Conservation (phyloP, 352 stramenopile species). For the Globisporangium acanthophoron region DNA sequence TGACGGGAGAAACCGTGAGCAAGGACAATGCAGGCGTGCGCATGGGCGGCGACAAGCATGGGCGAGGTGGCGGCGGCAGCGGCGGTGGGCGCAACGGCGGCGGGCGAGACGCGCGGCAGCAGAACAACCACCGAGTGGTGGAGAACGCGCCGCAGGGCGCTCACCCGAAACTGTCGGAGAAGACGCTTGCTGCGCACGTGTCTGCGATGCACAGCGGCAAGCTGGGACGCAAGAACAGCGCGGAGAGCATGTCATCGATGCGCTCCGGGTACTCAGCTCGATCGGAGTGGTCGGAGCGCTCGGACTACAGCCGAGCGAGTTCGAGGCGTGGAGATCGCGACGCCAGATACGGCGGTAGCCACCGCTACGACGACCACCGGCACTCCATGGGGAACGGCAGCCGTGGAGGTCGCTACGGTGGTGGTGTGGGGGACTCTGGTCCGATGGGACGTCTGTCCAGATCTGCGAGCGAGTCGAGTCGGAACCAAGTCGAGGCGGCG, state of each 20-base stretch:
- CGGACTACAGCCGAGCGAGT: constrained; percentile 13
- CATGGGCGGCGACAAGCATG: constrained; percentile 7
- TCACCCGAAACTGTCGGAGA: constrained; percentile 14
- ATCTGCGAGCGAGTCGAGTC: constrained; percentile 8
- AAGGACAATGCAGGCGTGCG: constrained; percentile 7
- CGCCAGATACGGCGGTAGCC: constrained; percentile 2
- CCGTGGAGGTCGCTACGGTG: background rate
- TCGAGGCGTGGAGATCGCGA: constrained; percentile 2
- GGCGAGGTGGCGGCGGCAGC: background rate
- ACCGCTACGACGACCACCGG: constrained; percentile 13
- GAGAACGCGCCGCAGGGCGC: constrained; percentile 19
- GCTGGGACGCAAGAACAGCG: constrained; percentile 45
- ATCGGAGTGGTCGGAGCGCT: constrained; percentile 24
- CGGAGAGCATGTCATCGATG: constrained; percentile 45
- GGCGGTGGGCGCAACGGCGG: background rate
- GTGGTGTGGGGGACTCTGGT: background rate
- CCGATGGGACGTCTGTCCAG: constrained; percentile 2
- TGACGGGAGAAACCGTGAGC: constrained; percentile 21
- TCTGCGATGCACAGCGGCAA: constrained; percentile 17
- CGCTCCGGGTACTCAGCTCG: constrained; percentile 25
- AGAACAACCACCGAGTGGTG: constrained; percentile 15
- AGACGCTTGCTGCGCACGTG: constrained; percentile 11
- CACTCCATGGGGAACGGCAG: constrained; percentile 6
- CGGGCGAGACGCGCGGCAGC: constrained; percentile 12
- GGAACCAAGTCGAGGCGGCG: background rate